Conservation (phyloP, 164 flowering plant genomes). For the Stephania japonica region DNA sequence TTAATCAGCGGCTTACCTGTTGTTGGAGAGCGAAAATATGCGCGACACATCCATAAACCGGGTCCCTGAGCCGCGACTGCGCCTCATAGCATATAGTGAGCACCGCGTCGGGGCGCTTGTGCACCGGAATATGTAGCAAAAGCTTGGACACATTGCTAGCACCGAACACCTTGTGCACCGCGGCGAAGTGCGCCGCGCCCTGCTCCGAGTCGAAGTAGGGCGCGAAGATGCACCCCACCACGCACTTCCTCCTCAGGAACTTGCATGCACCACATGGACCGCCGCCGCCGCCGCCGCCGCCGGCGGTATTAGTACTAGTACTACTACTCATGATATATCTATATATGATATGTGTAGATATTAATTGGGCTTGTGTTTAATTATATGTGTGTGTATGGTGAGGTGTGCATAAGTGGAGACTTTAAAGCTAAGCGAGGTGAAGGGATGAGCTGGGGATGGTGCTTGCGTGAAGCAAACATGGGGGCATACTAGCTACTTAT, state of each 20-base stretch:
- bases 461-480: conserved; percentile 99
- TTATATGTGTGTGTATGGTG: too few relatives aligned
- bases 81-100: conserved; percentile 92
- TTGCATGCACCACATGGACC: conserved; percentile 99
- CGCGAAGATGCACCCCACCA: conserved; percentile 81
- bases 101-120: conserved; percentile 77
- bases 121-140: conserved; percentile 61
- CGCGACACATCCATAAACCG: conserved; percentile 88
- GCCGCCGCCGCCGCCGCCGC: conserved; percentile 38
- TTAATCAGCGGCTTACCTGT: conserved; percentile 44
- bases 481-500: conserved; percentile 24
- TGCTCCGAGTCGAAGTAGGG: conserved; percentile 94
- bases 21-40: conserved; percentile 87
- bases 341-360: too few relatives aligned
- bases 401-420: conserved; percentile 23
- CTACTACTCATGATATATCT: too few relatives aligned
- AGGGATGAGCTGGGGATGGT: conserved; percentile 27
- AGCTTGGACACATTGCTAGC: conserved; percentile 95
- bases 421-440: conserved; percentile 67
- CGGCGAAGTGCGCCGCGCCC: conserved; percentile 90
- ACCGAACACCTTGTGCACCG: conserved; percentile 95
- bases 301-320: conserved; percentile 38
- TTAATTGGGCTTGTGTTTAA: too few relatives aligned
- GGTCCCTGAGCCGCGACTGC: conserved; percentile 82
- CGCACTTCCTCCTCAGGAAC: conserved; percentile 84